These are phyloP conservation scores for Helicostylum pulchrum DNA, from an alignment of 192 early-diverging fungal species.

Conservation along the genomic window DNA sequence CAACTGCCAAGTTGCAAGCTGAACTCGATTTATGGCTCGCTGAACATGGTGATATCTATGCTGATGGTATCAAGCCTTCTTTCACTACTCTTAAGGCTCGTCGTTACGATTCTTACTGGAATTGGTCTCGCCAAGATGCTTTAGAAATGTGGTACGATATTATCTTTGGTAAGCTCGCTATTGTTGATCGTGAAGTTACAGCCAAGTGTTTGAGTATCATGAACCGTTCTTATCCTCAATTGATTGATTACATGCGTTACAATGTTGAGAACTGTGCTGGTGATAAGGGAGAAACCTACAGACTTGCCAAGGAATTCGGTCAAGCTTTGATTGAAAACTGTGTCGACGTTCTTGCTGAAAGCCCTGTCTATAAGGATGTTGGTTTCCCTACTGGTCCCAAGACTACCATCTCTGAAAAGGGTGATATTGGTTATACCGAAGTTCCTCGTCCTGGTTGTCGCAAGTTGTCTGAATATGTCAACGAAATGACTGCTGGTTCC, in stretches of 20 bases:
- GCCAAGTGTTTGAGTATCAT: conserved; percentile 88
- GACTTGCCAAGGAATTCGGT: conserved; percentile 75
- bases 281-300: conserved; percentile 80
- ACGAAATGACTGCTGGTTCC: conserved; percentile 75
- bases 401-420: conserved; percentile 74
- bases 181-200: conserved; percentile 89
- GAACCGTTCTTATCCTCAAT: conserved; percentile 79
- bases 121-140: conserved; percentile 92
- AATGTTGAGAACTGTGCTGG: conserved; percentile 74
- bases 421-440: conserved; percentile 84
- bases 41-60: conserved; percentile 91
- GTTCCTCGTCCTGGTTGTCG: conserved; percentile 75
- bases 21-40: conserved; percentile 87
- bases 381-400: conserved; percentile 81
- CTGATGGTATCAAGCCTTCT: conserved; percentile 81
- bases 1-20: conserved; percentile 64
- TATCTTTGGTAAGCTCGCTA: conserved; percentile 82
- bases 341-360: conserved; percentile 68
- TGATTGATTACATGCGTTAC: conserved; percentile 87
- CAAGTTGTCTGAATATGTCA: conserved; percentile 93
- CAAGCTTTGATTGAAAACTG: conserved; percentile 88
- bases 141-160: conserved; percentile 88
- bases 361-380: conserved; percentile 89
- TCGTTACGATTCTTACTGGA: conserved; percentile 94
- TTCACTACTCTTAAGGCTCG: conserved; percentile 87